Percentiles rank a stretch among this genome's conserved stretches.
Conservation (phyloP, 1,284 basidiomycete genomes). For the Apiotrichum mycotoxinovorans region DNA sequence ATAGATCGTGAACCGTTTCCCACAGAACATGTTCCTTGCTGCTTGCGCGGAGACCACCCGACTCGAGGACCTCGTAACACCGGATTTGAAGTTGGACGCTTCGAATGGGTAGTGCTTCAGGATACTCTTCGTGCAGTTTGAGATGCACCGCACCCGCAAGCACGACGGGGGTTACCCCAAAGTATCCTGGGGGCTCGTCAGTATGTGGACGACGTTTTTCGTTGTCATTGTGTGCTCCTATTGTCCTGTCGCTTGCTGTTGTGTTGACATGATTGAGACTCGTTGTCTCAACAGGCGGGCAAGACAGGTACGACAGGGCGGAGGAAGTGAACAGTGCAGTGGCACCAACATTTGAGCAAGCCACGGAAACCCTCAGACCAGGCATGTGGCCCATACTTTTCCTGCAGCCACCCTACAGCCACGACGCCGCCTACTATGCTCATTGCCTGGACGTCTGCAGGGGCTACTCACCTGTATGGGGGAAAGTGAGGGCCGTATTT, state of each 20-base stretch:
- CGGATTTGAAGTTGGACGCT: conserved; percentile 25
- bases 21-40: conserved; percentile 27
- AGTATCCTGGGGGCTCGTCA: conserved; percentile 31
- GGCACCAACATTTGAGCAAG: neutral
- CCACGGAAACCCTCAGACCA: neutral
- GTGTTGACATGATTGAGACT: neutral
- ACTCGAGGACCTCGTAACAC: conserved; percentile 29
- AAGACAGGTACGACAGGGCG: neutral
- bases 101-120: conserved; percentile 25
- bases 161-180: conserved; percentile 40
- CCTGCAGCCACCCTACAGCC: neutral
- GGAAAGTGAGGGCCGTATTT: conserved; percentile 6
- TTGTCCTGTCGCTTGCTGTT: neutral
- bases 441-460: no score
- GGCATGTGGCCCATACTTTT: neutral
- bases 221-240: neutral
- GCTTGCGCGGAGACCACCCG: conserved; percentile 17
- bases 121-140: conserved; percentile 19
- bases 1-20: conserved; percentile 27
- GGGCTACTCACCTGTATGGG: conserved; percentile 9
- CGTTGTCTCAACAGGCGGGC: neutral
- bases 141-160: conserved; percentile 26
- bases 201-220: neutral
- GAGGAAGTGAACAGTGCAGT: neutral
- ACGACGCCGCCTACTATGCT: neutral